These are phyloP conservation scores for Allomyces macrogynus DNA, from an alignment of 192 early-diverging fungal species.

Conservation along the genomic window DNA sequence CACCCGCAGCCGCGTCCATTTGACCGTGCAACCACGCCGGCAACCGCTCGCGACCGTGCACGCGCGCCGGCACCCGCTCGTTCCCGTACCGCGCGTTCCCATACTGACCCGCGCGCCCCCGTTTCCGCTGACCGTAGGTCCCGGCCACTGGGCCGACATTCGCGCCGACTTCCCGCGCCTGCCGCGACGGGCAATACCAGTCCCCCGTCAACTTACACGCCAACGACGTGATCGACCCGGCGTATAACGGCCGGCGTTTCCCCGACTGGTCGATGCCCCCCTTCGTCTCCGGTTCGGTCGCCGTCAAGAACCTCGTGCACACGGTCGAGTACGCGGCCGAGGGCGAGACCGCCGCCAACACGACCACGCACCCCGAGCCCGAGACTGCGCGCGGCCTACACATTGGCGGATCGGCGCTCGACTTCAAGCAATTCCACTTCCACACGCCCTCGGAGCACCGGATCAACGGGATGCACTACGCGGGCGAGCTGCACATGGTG, in stretches of 20 bases:
- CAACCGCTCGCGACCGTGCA: no score
- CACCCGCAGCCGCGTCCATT: no score
- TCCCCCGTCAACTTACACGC: constrained; percentile 28
- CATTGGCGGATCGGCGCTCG: constrained; percentile 13
- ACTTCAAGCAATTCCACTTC: constrained; percentile 34
- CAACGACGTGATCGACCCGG: background rate
- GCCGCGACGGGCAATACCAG: constrained; percentile 16
- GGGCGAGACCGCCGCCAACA: constrained; percentile 21
- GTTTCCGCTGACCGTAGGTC: no score
- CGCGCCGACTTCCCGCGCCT: constrained; percentile 7
- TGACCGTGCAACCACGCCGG: no score
- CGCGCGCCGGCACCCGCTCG: no score
- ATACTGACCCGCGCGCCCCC: no score
- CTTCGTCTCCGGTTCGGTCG: constrained; percentile 1
- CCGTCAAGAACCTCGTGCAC: constrained; percentile 2
- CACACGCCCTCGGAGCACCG: constrained; percentile 41
- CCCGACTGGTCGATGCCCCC: no score
- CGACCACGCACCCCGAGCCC: constrained; percentile 2
- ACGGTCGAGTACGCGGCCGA: constrained; percentile 12
- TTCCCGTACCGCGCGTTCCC: no score
- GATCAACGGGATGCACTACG: constrained; percentile 11
- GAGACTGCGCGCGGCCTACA: constrained; percentile 4
- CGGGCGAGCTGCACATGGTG: constrained; percentile 30
- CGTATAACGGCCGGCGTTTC: no score
- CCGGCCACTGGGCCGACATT: constrained; percentile 10